Percentiles rank a stretch among this genome's conserved stretches.
Conservation (phyloP, 495 filamentous ascomycete species). For the Hyaloscypha bicolor region DNA sequence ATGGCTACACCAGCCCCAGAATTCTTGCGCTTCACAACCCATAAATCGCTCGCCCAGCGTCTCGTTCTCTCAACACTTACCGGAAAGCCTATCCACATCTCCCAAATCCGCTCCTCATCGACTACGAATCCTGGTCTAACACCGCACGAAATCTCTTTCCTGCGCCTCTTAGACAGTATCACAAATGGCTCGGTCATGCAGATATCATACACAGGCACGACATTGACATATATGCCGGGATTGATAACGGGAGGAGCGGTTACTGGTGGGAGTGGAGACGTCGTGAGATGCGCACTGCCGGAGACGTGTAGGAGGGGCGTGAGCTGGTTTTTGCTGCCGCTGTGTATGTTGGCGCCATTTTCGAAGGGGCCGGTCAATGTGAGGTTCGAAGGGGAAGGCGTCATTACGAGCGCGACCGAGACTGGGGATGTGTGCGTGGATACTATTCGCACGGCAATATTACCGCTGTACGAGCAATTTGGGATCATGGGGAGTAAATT, state of each 20-base stretch:
- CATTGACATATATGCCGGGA: conserved; percentile 86
- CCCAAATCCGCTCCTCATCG: conserved; percentile 86
- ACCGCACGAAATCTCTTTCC: conserved; percentile 90
- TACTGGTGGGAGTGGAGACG: conserved; percentile 56
- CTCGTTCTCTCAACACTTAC: conserved; percentile 90
- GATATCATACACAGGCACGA: conserved; percentile 93
- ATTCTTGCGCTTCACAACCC: conserved; percentile 71
- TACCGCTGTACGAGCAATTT: conserved; percentile 88
- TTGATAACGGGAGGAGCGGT: conserved; percentile 80
- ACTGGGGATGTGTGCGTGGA: conserved; percentile 86
- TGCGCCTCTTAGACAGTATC: conserved; percentile 89
- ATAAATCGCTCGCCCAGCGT: conserved; percentile 79
- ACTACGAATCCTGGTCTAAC: conserved; percentile 84
- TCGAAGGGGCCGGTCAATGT: conserved; percentile 87
- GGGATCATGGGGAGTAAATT: conserved; percentile 80
- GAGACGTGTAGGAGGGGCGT: conserved; percentile 74
- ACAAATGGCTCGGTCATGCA: conserved; percentile 96
- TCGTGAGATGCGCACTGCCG: conserved; percentile 77
- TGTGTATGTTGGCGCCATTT: conserved; percentile 92
- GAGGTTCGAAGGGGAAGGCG: conserved; percentile 84
- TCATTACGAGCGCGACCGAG: conserved; percentile 85
- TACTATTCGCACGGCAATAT: conserved; percentile 87
- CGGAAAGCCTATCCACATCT: conserved; percentile 85
- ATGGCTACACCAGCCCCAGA: conserved; percentile 41
- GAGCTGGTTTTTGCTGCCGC: conserved; percentile 88